These are phyloP conservation scores for Pyricularia grisea DNA, from an alignment of 2,329 filamentous ascomycete genomes.

Conservation along the genomic window DNA sequence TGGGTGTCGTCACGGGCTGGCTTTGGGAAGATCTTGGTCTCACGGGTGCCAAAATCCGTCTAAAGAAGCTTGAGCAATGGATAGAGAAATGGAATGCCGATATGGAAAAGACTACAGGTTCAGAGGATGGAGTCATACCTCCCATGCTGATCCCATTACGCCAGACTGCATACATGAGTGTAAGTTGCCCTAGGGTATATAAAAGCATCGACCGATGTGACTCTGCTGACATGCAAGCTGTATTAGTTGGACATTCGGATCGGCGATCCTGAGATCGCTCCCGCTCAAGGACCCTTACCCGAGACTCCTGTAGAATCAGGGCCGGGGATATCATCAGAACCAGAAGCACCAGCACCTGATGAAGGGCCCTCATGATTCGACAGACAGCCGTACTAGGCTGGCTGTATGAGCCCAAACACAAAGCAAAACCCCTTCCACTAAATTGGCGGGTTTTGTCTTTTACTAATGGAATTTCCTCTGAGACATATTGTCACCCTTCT, in stretches of 20 bases:
- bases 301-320: slow-evolving; percentile 9
- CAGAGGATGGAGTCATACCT: slow-evolving; percentile 9
- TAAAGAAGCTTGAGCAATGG: slow-evolving; percentile 67
- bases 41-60: slow-evolving; percentile 62
- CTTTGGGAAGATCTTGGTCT: slow-evolving; percentile 86
- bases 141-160: slow-evolving; percentile 15
- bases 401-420: not conserved
- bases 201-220: not conserved
- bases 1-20: slow-evolving; percentile 84
- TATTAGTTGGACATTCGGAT: slow-evolving; percentile 16
- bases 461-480: not conserved
- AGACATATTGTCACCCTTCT: not conserved
- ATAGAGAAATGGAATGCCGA: slow-evolving; percentile 80
- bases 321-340: not conserved
- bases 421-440: not conserved
- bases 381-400: not conserved
- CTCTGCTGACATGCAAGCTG: not conserved
- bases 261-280: slow-evolving; percentile 14
- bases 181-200: slow-evolving; percentile 2
- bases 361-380: not conserved
- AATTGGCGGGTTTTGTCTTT: not conserved
- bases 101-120: slow-evolving; percentile 32
- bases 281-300: slow-evolving; percentile 7
- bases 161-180: slow-evolving; percentile 16
- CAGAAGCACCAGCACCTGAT: not conserved